Conservation (phyloP, 495 filamentous ascomycete genomes). For the Pseudomonodictys pantanalensis region DNA sequence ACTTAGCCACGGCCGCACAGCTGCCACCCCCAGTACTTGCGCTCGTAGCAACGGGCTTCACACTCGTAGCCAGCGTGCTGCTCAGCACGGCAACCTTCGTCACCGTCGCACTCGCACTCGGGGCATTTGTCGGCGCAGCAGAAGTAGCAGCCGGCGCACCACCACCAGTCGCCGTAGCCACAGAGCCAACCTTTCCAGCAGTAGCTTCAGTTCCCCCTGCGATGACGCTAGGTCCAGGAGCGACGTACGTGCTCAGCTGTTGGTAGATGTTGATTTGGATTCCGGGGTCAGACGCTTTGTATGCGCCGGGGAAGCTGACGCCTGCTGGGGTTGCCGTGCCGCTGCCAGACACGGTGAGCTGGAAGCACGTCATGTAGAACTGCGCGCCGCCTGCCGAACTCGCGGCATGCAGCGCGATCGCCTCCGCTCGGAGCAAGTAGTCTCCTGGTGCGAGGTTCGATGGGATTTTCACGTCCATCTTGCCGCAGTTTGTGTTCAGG, state of each 20-base stretch:
- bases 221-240: slow-evolving; percentile 40
- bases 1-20: slow-evolving; percentile 21
- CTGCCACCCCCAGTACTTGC: slow-evolving; percentile 3
- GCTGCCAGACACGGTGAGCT: slow-evolving; percentile 56
- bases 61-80: slow-evolving; percentile 1
- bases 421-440: slow-evolving; percentile 32
- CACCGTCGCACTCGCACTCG: too few species aligned
- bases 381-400: slow-evolving; percentile 45
- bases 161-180: slow-evolving; percentile 44
- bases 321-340: slow-evolving; percentile 48
- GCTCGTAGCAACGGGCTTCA: background rate
- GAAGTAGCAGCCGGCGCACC: slow-evolving; percentile 3
- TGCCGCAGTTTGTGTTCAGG: slow-evolving; percentile 22
- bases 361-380: slow-evolving; percentile 57
- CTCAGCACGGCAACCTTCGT: slow-evolving; percentile 4
- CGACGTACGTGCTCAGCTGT: slow-evolving; percentile 44
- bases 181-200: slow-evolving; percentile 23
- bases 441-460: slow-evolving; percentile 34
- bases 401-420: slow-evolving; percentile 45
- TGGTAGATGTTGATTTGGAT: slow-evolving; percentile 50
- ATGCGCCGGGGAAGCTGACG: slow-evolving; percentile 53
- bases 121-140: background rate
- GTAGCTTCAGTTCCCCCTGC: slow-evolving; percentile 6
- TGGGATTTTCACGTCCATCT: slow-evolving; percentile 47
- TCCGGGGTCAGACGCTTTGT: slow-evolving; percentile 48